Conservation (phyloP, 2,329 filamentous ascomycete genomes). For the Fusarium albidum region DNA sequence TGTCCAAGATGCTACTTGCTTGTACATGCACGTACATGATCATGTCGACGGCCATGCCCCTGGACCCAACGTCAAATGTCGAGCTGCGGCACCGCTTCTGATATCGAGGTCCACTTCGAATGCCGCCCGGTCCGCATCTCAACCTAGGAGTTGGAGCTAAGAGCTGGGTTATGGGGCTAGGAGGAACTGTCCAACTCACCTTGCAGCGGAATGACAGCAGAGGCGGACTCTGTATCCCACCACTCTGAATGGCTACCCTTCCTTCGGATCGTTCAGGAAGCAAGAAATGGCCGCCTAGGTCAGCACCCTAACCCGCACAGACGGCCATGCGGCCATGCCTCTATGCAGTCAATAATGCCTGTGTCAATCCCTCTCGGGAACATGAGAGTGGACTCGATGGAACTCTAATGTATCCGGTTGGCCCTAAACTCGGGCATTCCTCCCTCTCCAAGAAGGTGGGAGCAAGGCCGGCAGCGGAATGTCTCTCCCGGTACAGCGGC, state of each 20-base stretch:
- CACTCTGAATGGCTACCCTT: conserved; percentile 17
- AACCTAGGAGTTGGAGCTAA: background rate
- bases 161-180: background rate
- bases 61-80: background rate
- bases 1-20: conserved; percentile 1
- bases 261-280: conserved; percentile 9
- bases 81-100: conserved; percentile 3
- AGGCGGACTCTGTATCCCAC: background rate
- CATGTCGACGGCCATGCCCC: background rate
- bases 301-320: background rate
- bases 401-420: conserved; percentile 1
- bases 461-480: background rate
- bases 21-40: too few relatives aligned
- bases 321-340: background rate
- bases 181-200: conserved; percentile 13
- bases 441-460: conserved; percentile 5
- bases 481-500: background rate
- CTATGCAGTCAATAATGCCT: background rate
- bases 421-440: background rate
- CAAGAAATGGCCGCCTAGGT: background rate
- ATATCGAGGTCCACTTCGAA: background rate
- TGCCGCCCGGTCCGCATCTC: background rate
- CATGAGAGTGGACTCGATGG: conserved; percentile 1
- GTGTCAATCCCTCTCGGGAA: background rate
- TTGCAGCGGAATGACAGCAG: conserved; percentile 18